These are phyloP conservation scores for Candida taoyuanica DNA, from an alignment of 805 yeast species.

Conservation along the genomic window DNA sequence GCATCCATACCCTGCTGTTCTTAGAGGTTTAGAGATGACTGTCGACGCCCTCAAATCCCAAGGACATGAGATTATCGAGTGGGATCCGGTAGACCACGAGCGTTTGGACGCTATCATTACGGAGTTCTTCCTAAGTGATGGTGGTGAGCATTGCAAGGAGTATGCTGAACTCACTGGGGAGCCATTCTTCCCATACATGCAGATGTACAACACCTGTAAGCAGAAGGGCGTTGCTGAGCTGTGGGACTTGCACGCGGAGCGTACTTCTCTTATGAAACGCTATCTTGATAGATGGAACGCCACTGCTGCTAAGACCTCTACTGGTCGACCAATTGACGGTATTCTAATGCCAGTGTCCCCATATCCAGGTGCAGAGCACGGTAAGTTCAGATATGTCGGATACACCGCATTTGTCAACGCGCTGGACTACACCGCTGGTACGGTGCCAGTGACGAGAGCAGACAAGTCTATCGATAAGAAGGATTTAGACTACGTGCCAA, in stretches of 20 bases:
- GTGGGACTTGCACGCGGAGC: constrained; percentile 39
- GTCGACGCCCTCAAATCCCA: constrained; percentile 31
- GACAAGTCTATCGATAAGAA: constrained; percentile 37
- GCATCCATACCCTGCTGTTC: constrained; percentile 46
- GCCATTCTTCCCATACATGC: constrained; percentile 40
- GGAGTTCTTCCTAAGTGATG: constrained; percentile 34
- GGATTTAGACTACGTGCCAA: constrained; percentile 29
- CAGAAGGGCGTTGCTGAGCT: constrained; percentile 35
- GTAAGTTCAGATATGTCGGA: constrained; percentile 23
- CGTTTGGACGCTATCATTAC: constrained; percentile 32
- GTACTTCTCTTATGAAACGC: constrained; percentile 35
- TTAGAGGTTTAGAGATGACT: constrained; percentile 38
- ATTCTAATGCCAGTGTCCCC: constrained; percentile 37
- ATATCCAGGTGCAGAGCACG: constrained; percentile 33
- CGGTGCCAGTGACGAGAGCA: constrained; percentile 54
- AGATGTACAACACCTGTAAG: constrained; percentile 29
- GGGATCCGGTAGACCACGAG: constrained; percentile 39
- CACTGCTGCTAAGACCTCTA: constrained; percentile 30
- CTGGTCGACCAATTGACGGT: constrained; percentile 43
- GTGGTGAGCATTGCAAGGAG: constrained; percentile 34
- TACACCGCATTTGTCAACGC: constrained; percentile 55
- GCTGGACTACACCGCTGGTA: constrained; percentile 52
- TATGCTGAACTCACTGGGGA: constrained; percentile 38
- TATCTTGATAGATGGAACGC: constrained; percentile 41
- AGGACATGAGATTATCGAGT: constrained; percentile 49